Conservation (phyloP, 805 yeast species). For the Metschnikowia borealis region DNA sequence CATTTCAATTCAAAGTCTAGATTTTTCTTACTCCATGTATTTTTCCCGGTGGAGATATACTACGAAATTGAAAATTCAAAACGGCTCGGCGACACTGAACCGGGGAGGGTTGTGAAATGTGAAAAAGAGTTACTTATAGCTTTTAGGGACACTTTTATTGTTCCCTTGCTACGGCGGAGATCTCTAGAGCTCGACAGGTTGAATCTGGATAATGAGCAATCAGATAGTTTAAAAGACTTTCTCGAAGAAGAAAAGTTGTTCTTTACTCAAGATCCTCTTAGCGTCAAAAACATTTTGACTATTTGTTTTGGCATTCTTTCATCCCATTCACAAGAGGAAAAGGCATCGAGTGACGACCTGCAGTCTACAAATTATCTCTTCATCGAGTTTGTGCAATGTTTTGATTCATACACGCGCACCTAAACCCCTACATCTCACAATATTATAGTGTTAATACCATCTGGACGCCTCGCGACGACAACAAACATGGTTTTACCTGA, state of each 20-base stretch:
- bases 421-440: neutral
- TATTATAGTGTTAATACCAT: neutral
- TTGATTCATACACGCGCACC: conserved; percentile 6
- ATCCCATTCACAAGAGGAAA: conserved; percentile 4
- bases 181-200: neutral
- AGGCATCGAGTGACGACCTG: conserved; percentile 6
- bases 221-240: neutral
- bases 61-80: conserved; percentile 5
- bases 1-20: conserved; percentile 12
- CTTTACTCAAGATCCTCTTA: conserved; percentile 2
- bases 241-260: conserved; percentile 2
- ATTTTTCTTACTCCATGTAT: conserved; percentile 8
- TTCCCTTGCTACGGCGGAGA: conserved; percentile 9
- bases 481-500: conserved; percentile 15
- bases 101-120: conserved; percentile 1
- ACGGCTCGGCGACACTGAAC: neutral
- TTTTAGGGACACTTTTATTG: conserved; percentile 6
- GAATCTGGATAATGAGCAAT: neutral
- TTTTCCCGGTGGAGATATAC: conserved; percentile 9
- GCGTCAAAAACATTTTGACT: neutral
- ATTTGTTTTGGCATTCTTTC: conserved; percentile 10
- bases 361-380: conserved; percentile 7
- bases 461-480: neutral
- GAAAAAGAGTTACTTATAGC: conserved; percentile 8
- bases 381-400: conserved; percentile 5